phyloP scores from a whole-genome alignment of 805 yeast species.

The Sugiyamaella smithiae region DNA sequence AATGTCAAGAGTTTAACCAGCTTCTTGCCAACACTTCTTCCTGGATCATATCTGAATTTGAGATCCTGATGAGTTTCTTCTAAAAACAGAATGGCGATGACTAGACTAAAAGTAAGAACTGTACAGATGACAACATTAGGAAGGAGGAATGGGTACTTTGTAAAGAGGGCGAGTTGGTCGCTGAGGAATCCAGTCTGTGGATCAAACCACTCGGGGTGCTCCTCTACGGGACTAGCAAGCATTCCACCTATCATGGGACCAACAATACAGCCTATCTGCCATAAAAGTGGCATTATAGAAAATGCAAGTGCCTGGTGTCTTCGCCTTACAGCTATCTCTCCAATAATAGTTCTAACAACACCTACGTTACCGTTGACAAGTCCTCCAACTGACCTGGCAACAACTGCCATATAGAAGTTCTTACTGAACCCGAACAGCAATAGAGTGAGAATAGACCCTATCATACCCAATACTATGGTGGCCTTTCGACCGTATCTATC shows the following conservation, averaged over 20 bases:
- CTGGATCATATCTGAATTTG: conserved; percentile 42
- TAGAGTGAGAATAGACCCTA: conserved; percentile 50
- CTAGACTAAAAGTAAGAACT: conserved; percentile 38
- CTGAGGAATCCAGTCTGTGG: conserved; percentile 8
- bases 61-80: conserved; percentile 51
- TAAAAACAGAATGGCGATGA: conserved; percentile 45
- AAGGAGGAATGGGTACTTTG: conserved; percentile 48
- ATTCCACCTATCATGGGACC: conserved; percentile 61
- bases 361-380: conserved; percentile 62
- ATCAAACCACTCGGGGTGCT: conserved; percentile 29
- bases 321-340: conserved; percentile 56
- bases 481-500: conserved; percentile 58
- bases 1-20: conserved; percentile 1
- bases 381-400: conserved; percentile 55
- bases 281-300: conserved; percentile 57
- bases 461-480: conserved; percentile 49
- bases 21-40: conserved; percentile 46
- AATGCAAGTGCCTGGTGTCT: conserved; percentile 63
- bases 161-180: conserved; percentile 22
- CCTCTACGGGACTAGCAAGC: conserved; percentile 46
- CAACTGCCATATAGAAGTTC: conserved; percentile 50
- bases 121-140: conserved; percentile 49
- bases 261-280: conserved; percentile 57
- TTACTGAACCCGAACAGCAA: conserved; percentile 53
- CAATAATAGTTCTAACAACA: conserved; percentile 59